Evolutionary conservation across 768 basidiomycete species (phyloP), one percentile per base, ranked within the genome.

Genomic region (Neoboletus brunneissimus): DNA sequence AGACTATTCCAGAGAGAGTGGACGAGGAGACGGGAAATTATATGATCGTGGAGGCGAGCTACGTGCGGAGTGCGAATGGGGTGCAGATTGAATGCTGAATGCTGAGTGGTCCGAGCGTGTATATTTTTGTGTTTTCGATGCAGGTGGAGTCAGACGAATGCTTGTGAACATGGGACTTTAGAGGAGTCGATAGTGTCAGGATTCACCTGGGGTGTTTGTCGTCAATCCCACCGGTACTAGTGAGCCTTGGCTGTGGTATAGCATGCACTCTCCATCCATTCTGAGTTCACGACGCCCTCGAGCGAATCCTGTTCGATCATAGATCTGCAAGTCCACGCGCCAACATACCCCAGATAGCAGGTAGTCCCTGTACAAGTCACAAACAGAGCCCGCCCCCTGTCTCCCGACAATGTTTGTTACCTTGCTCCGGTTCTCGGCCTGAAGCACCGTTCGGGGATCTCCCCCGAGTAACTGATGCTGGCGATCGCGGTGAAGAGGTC

Each of bases 341-440:
- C 87, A 25, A 25, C 5, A 5, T 25, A 25, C 25, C 22, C 91
- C 91, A 15, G n/a, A n/a, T n/a, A n/a, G n/a, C n/a, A n/a, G 91
- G 91, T 1, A 94, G 73, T 0, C 87, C 91, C 25, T 83, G 81
- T 4, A 86, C 88, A 15, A 91, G 77, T 27, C 86, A 81, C 68
- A 86, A 84, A 77, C 98, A 98, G 55, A 98, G 75, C 67, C 90
- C 89, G 80, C 79, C 18, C 79, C 77, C 75, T 97, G 92, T 48
- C 84, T 85, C 54, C 78, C 76, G 42, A 98, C 95, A 63, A 99
- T 98, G 72, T 98, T 98, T 46, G 76, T 76, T n/a, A 99, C 88
- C 76, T 99, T 99, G 58, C 83, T 79, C 29, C 94, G 87, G 74
- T 98, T 97, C 79, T 99, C 97, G 0, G 87, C 94, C 1, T 94